These are phyloP conservation scores for Schizothecium vesticola DNA, from an alignment of 495 filamentous ascomycete species.

Conservation along the genomic window DNA sequence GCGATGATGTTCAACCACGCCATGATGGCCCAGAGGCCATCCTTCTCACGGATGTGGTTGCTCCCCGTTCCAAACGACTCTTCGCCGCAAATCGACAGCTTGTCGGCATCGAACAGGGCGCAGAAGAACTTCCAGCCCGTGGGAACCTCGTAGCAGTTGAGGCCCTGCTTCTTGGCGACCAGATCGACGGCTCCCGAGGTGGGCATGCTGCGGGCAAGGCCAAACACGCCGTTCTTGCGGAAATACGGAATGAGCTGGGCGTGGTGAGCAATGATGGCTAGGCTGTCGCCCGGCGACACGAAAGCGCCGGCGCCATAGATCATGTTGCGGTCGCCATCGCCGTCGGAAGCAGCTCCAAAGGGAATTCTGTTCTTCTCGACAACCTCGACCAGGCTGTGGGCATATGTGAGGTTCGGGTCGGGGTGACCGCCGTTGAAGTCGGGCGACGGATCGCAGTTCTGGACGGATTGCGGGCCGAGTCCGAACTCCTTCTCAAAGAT, in stretches of 20 bases:
- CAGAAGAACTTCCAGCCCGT: conserved; percentile 99
- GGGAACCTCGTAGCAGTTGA: conserved; percentile 92
- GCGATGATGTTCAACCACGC: conserved; percentile 99
- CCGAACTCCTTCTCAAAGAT: conserved; percentile 95
- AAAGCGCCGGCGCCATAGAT: conserved; percentile 96
- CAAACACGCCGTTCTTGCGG: conserved; percentile 92
- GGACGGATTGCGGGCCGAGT: conserved; percentile 65
- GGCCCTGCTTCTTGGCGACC: conserved; percentile 87
- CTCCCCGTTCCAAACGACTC: conserved; percentile 98
- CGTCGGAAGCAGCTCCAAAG: conserved; percentile 93
- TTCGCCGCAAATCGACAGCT: conserved; percentile 97
- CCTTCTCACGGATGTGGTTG: conserved; percentile 99
- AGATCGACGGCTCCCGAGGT: conserved; percentile 92
- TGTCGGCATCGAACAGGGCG: conserved; percentile 91
- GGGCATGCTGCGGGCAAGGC: conserved; percentile 93
- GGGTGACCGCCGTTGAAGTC: conserved; percentile 97
- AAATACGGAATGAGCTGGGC: conserved; percentile 95
- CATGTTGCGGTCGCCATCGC: conserved; percentile 99
- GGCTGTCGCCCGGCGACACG: conserved; percentile 91
- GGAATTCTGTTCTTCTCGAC: conserved; percentile 89
- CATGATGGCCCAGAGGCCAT: conserved; percentile 93
- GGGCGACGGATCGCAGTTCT: conserved; percentile 87
- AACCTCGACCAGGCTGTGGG: conserved; percentile 86
- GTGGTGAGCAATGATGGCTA: conserved; percentile 97
- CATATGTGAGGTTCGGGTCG: conserved; percentile 97